phyloP scores from a whole-genome alignment of 805 yeast genomes.

The Kodamaea kakaduensis region DNA sequence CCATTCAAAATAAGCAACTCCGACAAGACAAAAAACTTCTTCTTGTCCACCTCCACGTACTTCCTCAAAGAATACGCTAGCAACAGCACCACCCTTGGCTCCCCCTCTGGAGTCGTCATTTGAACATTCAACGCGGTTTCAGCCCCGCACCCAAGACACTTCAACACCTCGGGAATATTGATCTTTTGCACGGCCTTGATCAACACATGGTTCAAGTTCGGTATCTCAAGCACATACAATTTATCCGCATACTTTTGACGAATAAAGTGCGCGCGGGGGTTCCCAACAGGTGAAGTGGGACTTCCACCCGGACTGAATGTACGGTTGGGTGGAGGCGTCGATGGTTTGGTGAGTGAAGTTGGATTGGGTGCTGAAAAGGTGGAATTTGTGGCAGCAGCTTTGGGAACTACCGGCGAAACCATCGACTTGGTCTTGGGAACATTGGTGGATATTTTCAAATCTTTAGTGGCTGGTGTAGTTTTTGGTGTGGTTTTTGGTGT shows the following conservation, averaged over 20 bases:
- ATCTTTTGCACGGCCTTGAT: constrained; percentile 53
- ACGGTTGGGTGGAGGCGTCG: not conserved
- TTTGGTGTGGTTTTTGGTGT: no score
- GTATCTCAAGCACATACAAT: constrained; percentile 33
- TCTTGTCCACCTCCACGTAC: constrained; percentile 17
- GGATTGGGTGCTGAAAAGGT: not conserved
- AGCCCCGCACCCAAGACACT: constrained; percentile 46
- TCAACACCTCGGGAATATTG: constrained; percentile 41
- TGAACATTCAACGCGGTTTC: constrained; percentile 42
- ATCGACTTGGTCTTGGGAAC: no score
- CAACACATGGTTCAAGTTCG: constrained; percentile 31
- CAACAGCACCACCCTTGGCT: constrained; percentile 22
- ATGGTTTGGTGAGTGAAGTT: no score
- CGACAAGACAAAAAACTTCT: constrained; percentile 39
- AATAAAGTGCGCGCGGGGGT: constrained; percentile 51
- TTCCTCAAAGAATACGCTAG: constrained; percentile 54
- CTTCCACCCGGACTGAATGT: not conserved
- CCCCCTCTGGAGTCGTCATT: constrained; percentile 16
- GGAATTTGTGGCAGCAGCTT: not conserved
- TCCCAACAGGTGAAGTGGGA: not conserved
- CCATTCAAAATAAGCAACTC: constrained; percentile 61
- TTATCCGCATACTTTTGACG: constrained; percentile 60
- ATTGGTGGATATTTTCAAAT: not conserved
- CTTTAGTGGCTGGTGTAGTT: not conserved
- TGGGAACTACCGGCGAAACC: not conserved